Evolutionary conservation across 1,284 basidiomycete species (phyloP).

Genomic region (Ceraceosorus bombacis): DNA sequence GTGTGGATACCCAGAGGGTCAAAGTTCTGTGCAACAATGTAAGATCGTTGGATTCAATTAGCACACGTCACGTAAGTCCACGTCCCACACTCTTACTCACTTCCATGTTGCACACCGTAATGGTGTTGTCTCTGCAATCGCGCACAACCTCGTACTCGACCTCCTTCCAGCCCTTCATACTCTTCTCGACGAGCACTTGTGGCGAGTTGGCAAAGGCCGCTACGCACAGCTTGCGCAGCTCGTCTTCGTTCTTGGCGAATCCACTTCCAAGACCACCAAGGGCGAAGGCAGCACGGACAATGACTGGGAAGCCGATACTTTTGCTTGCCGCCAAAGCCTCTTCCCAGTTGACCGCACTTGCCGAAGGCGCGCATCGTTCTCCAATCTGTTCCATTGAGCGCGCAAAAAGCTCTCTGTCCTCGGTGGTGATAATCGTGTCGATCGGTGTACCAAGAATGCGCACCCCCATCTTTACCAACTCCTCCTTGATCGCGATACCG

Average conservation of each 20-base stretch:
- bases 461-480: constrained; percentile 71
- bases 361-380: constrained; percentile 83
- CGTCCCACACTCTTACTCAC: constrained; percentile 49
- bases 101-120: constrained; percentile 99
- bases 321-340: constrained; percentile 79
- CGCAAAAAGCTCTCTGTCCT: constrained; percentile 91
- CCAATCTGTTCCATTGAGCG: constrained; percentile 92
- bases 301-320: constrained; percentile 89
- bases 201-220: constrained; percentile 87
- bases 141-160: constrained; percentile 99
- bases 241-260: constrained; percentile 81
- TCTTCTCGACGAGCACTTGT: constrained; percentile 94
- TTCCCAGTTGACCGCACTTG: constrained; percentile 63
- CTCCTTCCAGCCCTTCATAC: constrained; percentile 99
- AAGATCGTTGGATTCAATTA: constrained; percentile 98
- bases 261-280: constrained; percentile 90
- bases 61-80: constrained; percentile 99
- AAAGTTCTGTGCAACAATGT: constrained; percentile 99
- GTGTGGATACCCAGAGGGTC: constrained; percentile 98
- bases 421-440: constrained; percentile 92
- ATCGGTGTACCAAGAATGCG: constrained; percentile 93
- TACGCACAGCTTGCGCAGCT: constrained; percentile 72
- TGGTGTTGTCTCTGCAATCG: constrained; percentile 93
- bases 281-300: constrained; percentile 91
- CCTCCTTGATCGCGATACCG: constrained; percentile 93